phyloP scores from a whole-genome alignment of 2,329 filamentous ascomycete species.

The Fusarium veterinarium region DNA sequence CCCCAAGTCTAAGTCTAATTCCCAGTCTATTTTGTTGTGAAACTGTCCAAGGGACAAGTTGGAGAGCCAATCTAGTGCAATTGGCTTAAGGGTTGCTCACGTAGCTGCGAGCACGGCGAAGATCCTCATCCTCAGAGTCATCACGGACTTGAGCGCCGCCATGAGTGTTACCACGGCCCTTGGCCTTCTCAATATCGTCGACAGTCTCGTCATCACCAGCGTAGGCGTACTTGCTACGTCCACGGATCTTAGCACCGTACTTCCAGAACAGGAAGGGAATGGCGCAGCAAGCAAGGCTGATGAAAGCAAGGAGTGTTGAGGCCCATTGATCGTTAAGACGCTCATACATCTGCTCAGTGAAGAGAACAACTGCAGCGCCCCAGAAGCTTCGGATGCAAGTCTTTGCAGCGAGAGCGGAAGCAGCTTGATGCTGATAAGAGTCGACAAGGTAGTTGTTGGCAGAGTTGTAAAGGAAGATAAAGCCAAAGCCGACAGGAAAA shows the following conservation, averaged over 20 bases:
- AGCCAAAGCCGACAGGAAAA: conserved; percentile 79
- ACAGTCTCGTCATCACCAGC: conserved; percentile 61
- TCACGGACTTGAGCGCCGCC: conserved; percentile 45
- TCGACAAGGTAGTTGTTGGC: conserved; percentile 79
- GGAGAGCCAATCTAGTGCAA: neutral
- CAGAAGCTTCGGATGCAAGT: conserved; percentile 83
- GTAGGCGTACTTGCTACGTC: conserved; percentile 79
- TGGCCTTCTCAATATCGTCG: conserved; percentile 54
- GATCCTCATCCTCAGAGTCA: conserved; percentile 52
- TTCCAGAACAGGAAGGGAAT: conserved; percentile 88
- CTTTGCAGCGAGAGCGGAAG: conserved; percentile 84
- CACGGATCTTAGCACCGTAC: conserved; percentile 78
- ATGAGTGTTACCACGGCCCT: conserved; percentile 33
- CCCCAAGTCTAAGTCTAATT: conserved; percentile 16
- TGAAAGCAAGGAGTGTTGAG: conserved; percentile 75
- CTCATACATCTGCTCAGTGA: conserved; percentile 84
- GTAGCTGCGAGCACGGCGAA: conserved; percentile 58
- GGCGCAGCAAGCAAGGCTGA: conserved; percentile 80
- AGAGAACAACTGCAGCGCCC: conserved; percentile 81
- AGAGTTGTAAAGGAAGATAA: conserved; percentile 86
- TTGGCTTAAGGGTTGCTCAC: conserved; percentile 57
- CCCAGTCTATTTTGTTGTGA: conserved; percentile 8
- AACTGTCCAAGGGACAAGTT: neutral
- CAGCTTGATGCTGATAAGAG: conserved; percentile 76
- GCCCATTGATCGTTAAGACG: conserved; percentile 82